Base-by-base conservation (phyloP, 495 filamentous ascomycete species). In the Amniculicola lignicola region DNA sequence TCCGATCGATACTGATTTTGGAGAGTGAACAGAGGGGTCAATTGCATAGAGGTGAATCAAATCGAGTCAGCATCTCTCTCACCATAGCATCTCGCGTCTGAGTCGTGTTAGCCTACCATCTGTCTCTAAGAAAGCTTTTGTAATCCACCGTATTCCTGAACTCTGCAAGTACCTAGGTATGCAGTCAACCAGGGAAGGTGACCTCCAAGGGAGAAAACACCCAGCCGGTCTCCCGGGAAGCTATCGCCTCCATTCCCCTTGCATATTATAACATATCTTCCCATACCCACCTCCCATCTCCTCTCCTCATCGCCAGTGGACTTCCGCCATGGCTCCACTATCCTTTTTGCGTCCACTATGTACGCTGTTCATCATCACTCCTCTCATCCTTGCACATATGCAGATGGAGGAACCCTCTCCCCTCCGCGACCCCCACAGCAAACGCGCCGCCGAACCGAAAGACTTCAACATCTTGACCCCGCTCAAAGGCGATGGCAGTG, bases 401-500 rank as follows among this genome's bases (percentile, higher is more conserved):
- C 69, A 76, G 62, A 79, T 88, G 74, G 59, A 58, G 19, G 70
- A 70, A 46, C 84, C 82, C n/a, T 58, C 74, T 14, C 80, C 81
- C 7, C 71, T 86, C 47, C 47, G 47, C 1, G 55, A 59, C 22
- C 55, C 55, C n/a, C 46, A 59, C 18, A 46, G 39, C 69, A 75
- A 73, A 62, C 16, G 54, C 12, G 15, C 76, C 76, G 64, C 67
- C 53, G 64, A 83, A 82, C 73, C 71, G 14, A 68, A 75, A 52
- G 76, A 85, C 70, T 82, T 78, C 68, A 64, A 65, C 55, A 80
- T 81, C 67, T 80, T 77, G 1, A 66, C 74, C 4, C 84, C 84
- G 11, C 75, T 85, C 48, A 64, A 61, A 29, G 51, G 49, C 3
- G 59, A 51, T 35, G 78, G 80, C 18, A 68, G 72, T 19, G 69